Percentiles rank a stretch among this genome's conserved stretches.
phyloP scores from a whole-genome alignment of 495 filamentous ascomycete genomes.

The Polyplosphaeria fusca region DNA sequence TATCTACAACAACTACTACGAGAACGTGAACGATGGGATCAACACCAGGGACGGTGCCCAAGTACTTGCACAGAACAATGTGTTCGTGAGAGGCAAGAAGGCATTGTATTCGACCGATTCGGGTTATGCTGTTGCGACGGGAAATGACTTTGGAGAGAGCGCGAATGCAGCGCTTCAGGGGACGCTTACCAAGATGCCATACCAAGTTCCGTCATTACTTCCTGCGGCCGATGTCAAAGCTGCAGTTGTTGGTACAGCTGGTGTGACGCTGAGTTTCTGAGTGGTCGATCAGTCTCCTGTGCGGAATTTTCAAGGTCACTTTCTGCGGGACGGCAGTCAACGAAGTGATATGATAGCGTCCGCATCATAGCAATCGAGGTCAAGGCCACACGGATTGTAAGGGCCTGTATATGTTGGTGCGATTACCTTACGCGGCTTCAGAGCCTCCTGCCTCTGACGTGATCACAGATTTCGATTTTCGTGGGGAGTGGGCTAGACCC shows the following conservation, averaged over 20 bases:
- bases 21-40: conserved; percentile 54
- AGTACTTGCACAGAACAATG: conserved; percentile 59
- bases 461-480: too few species aligned
- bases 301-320: too few species aligned
- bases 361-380: too few species aligned
- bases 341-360: too few species aligned
- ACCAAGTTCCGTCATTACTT: conserved; percentile 48
- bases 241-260: conserved; percentile 50
- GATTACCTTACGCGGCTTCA: too few species aligned
- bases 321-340: too few species aligned
- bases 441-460: too few species aligned
- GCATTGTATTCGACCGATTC: conserved; percentile 56
- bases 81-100: conserved; percentile 50
- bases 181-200: conserved; percentile 50
- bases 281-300: too few species aligned
- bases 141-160: conserved; percentile 56
- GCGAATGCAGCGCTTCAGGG: conserved; percentile 49
- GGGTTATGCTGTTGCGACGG: conserved; percentile 51
- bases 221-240: conserved; percentile 45
- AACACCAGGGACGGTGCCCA: conserved; percentile 66
- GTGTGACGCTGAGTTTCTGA: conserved; percentile 55
- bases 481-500: too few species aligned
- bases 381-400: too few species aligned
- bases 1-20: conserved; percentile 50
- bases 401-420: too few species aligned